Percentiles rank a stretch among this genome's conserved stretches.
Evolutionary conservation across 352 stramenopile genomes (phyloP).

Genomic region (Pythium vanterpoolii): DNA sequence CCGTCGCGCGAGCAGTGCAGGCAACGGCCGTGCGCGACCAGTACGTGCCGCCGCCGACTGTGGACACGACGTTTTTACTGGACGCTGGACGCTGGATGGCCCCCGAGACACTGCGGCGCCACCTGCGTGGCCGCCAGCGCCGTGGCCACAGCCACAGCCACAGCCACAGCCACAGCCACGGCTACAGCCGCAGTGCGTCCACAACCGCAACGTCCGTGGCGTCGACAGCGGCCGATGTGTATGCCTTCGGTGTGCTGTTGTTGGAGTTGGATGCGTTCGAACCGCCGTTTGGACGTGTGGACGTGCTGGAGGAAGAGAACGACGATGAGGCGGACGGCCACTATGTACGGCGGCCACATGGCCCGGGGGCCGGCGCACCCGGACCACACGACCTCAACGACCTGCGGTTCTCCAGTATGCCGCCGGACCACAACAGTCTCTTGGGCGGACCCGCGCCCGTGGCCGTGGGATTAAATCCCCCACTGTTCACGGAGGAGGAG

Average conservation of each 20-base stretch:
- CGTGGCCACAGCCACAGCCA: not conserved
- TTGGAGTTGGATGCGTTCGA: conserved; percentile 22
- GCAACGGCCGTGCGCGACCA: not conserved
- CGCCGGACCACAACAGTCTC: conserved; percentile 11
- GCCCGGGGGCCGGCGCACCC: not conserved
- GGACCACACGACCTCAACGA: conserved; percentile 1
- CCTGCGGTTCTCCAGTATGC: conserved; percentile 15
- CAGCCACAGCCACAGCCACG: not conserved
- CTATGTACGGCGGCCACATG: not conserved
- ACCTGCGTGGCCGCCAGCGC: conserved; percentile 5
- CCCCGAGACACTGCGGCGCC: conserved; percentile 9
- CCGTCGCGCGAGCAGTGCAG: not conserved
- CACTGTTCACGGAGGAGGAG: no score
- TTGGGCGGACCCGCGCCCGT: not conserved
- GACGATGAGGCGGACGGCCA: conserved; percentile 5
- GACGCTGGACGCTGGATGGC: conserved; percentile 23
- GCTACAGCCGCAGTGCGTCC: not conserved
- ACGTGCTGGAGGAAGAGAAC: not conserved
- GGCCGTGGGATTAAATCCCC: no score
- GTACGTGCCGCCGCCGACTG: conserved; percentile 2
- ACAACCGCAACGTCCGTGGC: not conserved
- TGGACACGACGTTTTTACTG: conserved; percentile 18
- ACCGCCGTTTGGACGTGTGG: conserved; percentile 12
- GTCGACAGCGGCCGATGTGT: conserved; percentile 6
- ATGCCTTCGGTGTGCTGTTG: conserved; percentile 17